A percentile compares a stretch with the other conserved stretches of the same genome.
Evolutionary conservation across 2,329 filamentous ascomycete genomes (phyloP).

Genomic region (Albifimbria verrucaria): DNA sequence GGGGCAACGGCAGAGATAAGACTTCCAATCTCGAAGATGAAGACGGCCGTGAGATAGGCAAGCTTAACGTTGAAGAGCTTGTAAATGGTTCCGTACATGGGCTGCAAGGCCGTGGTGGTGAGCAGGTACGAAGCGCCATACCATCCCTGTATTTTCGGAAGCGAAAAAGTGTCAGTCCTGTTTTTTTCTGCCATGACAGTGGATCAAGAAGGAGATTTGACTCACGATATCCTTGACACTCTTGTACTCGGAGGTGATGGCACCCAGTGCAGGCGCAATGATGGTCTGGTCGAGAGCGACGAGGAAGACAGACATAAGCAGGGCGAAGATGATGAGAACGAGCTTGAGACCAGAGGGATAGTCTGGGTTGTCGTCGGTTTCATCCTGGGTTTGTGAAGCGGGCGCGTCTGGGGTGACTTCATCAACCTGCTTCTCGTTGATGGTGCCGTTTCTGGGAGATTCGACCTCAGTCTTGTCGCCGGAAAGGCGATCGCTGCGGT

Average conservation of each 20-base stretch:
- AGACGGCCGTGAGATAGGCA: constrained; percentile 38
- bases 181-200: constrained; percentile 8
- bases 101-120: constrained; percentile 46
- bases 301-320: constrained; percentile 45
- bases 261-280: constrained; percentile 49
- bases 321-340: constrained; percentile 37
- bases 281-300: constrained; percentile 51
- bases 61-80: constrained; percentile 47
- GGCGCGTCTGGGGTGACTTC: constrained; percentile 3
- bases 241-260: constrained; percentile 44
- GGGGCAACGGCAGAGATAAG: constrained; percentile 42
- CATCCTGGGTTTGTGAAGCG: constrained; percentile 9
- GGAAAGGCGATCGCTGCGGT: constrained; percentile 19
- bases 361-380: constrained; percentile 5
- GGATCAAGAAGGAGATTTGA: not conserved
- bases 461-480: constrained; percentile 28
- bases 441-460: constrained; percentile 17
- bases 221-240: constrained; percentile 44
- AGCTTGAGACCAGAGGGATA: constrained; percentile 40
- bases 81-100: constrained; percentile 48
- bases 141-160: constrained; percentile 35
- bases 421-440: constrained; percentile 6
- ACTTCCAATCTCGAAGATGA: constrained; percentile 42
- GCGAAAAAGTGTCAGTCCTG: not conserved
- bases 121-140: constrained; percentile 49